Evolutionary conservation across 2,329 filamentous ascomycete genomes (phyloP).

Genomic region (Paraconiothyrium brasiliense): DNA sequence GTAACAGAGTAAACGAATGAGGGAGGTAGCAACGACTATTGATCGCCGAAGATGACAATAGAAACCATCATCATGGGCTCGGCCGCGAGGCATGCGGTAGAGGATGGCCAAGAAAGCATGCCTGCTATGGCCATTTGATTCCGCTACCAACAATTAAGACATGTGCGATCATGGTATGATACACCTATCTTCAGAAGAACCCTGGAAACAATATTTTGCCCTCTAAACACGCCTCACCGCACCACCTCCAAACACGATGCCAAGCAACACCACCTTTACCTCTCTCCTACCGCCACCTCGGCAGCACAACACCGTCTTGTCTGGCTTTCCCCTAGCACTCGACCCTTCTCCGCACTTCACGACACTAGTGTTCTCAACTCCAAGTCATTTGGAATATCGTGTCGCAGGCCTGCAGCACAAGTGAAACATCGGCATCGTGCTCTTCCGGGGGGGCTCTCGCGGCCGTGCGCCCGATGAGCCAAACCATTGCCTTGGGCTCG

Average conservation of each 20-base stretch:
- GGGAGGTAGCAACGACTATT: background rate
- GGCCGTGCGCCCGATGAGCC: background rate
- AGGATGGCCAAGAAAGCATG: too few relatives aligned
- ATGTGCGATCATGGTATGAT: too few relatives aligned
- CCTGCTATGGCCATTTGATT: too few relatives aligned
- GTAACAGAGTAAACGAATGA: background rate
- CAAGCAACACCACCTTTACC: background rate
- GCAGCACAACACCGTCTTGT: background rate
- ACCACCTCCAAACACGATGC: too few relatives aligned
- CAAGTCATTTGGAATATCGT: background rate
- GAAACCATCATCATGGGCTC: too few relatives aligned
- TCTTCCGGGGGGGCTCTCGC: background rate
- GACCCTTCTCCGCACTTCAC: background rate
- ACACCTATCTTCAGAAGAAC: too few relatives aligned
- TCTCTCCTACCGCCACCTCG: background rate
- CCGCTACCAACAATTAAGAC: too few relatives aligned
- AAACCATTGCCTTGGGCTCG: slow-evolving; percentile 1
- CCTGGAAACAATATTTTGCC: too few relatives aligned
- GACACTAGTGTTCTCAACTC: slow-evolving; percentile 3
- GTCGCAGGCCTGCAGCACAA: slow-evolving; percentile 5
- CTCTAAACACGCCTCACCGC: background rate
- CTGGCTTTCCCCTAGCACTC: background rate
- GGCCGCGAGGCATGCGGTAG: too few relatives aligned
- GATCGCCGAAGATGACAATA: too few relatives aligned
- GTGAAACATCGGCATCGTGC: slow-evolving; percentile 8